phyloP scores from a whole-genome alignment of 495 filamentous ascomycete genomes.

The Penicillium coffeae region DNA sequence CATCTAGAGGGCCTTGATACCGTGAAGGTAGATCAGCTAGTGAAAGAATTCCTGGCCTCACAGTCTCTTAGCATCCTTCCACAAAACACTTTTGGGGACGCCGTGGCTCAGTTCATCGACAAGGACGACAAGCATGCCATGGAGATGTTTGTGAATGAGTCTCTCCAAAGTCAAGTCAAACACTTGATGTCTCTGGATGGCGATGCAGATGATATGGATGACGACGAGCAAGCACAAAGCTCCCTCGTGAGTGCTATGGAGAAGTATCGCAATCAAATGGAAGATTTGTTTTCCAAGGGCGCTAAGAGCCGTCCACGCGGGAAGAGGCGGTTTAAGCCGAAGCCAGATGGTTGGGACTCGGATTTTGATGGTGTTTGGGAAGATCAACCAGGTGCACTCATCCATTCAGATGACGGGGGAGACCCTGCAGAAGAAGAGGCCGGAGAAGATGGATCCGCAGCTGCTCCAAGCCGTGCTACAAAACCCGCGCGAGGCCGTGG shows the following conservation, averaged over 20 bases:
- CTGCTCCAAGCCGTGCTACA: constrained; percentile 21
- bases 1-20: constrained; percentile 61
- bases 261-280: constrained; percentile 62
- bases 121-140: constrained; percentile 95
- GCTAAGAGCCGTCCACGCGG: constrained; percentile 55
- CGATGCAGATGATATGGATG: constrained; percentile 56
- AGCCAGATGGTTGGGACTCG: constrained; percentile 78
- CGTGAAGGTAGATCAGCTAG: constrained; percentile 82
- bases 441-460: constrained; percentile 37
- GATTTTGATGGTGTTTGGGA: constrained; percentile 84
- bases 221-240: constrained; percentile 56
- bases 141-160: constrained; percentile 82
- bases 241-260: constrained; percentile 68
- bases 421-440: constrained; percentile 44
- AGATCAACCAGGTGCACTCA: constrained; percentile 69
- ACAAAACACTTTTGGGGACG: constrained; percentile 86
- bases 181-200: constrained; percentile 63
- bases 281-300: constrained; percentile 67
- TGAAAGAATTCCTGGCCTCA: constrained; percentile 75
- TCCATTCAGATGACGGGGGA: constrained; percentile 53
- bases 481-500: constrained; percentile 45
- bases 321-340: constrained; percentile 65
- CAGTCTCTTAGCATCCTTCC: constrained; percentile 89
- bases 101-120: constrained; percentile 87
- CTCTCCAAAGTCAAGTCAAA: constrained; percentile 70